Base-by-base conservation (phyloP, 1,139 yeast species). In the Sugiyamaella sp. region DNA sequence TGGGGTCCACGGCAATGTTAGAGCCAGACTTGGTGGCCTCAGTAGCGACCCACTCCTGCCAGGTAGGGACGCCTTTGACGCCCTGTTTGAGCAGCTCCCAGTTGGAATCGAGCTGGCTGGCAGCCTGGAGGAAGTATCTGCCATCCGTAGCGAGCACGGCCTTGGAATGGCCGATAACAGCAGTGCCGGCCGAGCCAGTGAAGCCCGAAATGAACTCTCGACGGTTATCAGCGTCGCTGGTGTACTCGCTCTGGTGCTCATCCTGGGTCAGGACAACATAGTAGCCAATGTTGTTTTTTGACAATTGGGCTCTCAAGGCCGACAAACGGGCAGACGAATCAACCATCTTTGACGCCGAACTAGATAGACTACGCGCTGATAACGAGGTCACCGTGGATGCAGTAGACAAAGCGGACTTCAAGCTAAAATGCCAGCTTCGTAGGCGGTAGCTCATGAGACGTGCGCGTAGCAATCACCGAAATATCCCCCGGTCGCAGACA, bases 171-270 rank as follows among this genome's bases (percentile, higher is more conserved):
- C 97, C 86, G 41, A 93, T 77, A 40, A 95, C 79, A 2, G 98
- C 99, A 39, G 90, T 79, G 52, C 99, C 99, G 1, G 98, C 97
- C 55, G 95, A 85, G 3, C 99, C 99, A 54, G 89, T 86, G 73
- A 93, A 93, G 0, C 72, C 84, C 22, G 93, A 83, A 47, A 93
- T 87, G 63, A 87, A 91, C 52, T 84, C 81, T 63, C 98, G 79
- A 66, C 93, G 84, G 71, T 89, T 91, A 70, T 93, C 98, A 38
- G 80, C 79, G 2, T 80, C 72, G 0, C 93, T 79, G 19, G 90
- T 95, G 65, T 91, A 93, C 71, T 93, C 98, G 21, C 90, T 84
- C 73, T 89, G 95, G 71, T 93, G 99, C 61, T 87, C 95, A 70
- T 93, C 99, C 70, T 89, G 97, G 42, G 95, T 85, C 12, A 97